Base-by-base conservation (phyloP, 441 rosid species). In the Dalechampia spathulata region DNA sequence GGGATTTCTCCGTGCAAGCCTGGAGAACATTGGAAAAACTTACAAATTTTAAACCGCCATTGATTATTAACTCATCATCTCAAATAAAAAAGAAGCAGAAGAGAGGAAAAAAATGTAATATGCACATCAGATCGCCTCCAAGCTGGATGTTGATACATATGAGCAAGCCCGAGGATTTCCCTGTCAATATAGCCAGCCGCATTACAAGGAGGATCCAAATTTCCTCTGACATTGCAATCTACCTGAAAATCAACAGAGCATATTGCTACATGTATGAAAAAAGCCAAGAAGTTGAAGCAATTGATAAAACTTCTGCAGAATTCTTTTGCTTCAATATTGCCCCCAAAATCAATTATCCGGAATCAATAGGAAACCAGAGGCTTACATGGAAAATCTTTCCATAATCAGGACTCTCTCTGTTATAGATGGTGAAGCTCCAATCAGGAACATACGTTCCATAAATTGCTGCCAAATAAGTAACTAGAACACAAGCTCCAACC, bases 41-140 rank as follows among this genome's bases (percentile, higher is more conserved):
- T 53, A 63, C 48, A 66, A 27, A 23, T 43, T 32, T 47, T 40
- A 20, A 23, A 62, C 20, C 13, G 40, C 51, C 23, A 51, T 40
- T 16, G 50, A 61, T 32, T 30, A 41, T 8, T 46, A 59, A 61
- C 21, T 23, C 14, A 53, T 16, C 38, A 52, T 67, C 43, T 57
- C 51, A 62, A 60, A 41, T 49, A 21, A 40, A 47, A 25, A 41
- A 48, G 15, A 1, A 17, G 23, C 8, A 44, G 1, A 14, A 39
- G n/a, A n/a, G 20, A 48, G 12, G 49, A 48, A 17, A 38, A 10
- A 30, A 52, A 64, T 16, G 13, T 2, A 15, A 28, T 25, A 52
- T 15, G 22, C 57, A 87, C 96, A 91, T 85, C 71, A 17, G 88
- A 74, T 77, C 96, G 79, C 75, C 73, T 85, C 96, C 94, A 90